Base-by-base conservation (phyloP, 2,329 filamentous ascomycete genomes). In the Colletotrichum gloeosporioides region DNA sequence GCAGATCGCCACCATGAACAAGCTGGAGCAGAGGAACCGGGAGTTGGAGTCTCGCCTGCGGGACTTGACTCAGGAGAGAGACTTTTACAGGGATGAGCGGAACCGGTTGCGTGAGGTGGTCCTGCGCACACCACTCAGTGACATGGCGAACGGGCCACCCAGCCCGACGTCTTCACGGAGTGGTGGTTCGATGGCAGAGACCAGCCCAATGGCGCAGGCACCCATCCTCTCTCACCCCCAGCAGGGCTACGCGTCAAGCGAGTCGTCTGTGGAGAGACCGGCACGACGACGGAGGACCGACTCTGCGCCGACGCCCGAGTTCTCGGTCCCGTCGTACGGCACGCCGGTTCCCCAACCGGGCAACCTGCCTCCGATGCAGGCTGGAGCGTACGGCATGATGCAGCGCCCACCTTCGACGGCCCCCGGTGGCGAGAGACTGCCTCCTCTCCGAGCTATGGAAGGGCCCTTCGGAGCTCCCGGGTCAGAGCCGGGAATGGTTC, bases 11-110 rank as follows among this genome's bases (percentile, higher is more conserved):
- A 93, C 91, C 66, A 92, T 96, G 78, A 89, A 94, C 67, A 91
- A 92, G 79, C 87, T 96, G 70, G 93, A 95, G 81, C 88, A 90
- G 69, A 90, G 93, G 78, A 89, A 93, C 70, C 90, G 93, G 65
- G 92, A 95, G n/a, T 85, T 95, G 75, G 86, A 90, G 73, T 86
- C 87, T 36, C 86, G 87, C 32, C 82, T 91, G 8, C 88, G 90
- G 36, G 88, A 91, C 10, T 77, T 90, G 36, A 89, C 89, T 76
- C 91, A 90, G 53, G 93, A 96, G 80, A 88, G 90, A 34, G 93
- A 96, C 75, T 95, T 92, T 82, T 96, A 96, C 82, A 90, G 92
- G 62, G 87, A 88, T 10, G 95, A 97, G 79, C 89, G 95, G 66
- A 93, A 96, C 80, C 91, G 94, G 65, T 90, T 96, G 77, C 89